Percentiles rank a stretch among this genome's conserved stretches.
phyloP scores from a whole-genome alignment of 306 rosid species.

The Cicer arietinum region DNA sequence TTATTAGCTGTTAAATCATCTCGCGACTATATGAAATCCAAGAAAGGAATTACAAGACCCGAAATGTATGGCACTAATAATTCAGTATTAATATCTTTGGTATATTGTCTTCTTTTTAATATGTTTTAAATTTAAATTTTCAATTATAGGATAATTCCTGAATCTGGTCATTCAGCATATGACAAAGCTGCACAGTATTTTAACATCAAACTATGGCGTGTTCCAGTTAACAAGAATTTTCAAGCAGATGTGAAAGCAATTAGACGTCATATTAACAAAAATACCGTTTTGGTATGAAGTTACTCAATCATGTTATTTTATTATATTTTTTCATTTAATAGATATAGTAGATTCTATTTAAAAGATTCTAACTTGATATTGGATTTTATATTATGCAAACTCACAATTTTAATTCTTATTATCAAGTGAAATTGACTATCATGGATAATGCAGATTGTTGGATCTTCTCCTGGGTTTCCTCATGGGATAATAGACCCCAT shows the following conservation, averaged over 20 bases:
- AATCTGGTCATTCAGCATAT: conserved; percentile 94
- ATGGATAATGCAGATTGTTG: conserved; percentile 76
- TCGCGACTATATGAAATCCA: conserved; percentile 90
- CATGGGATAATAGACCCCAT: conserved; percentile 97
- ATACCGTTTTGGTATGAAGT: conserved; percentile 77
- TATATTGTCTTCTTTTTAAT: conserved; percentile 35
- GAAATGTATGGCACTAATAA: conserved; percentile 71
- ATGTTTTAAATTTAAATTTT: conserved; percentile 25
- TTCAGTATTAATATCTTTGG: conserved; percentile 21
- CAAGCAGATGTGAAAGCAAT: conserved; percentile 81
- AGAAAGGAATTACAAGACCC: conserved; percentile 79
- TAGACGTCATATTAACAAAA: conserved; percentile 69
- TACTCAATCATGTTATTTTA: conserved; percentile 3
- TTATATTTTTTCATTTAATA: not conserved
- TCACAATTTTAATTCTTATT: conserved; percentile 40
- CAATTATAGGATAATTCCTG: conserved; percentile 81
- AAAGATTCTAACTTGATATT: conserved; percentile 21
- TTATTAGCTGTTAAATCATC: conserved; percentile 87
- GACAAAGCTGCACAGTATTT: conserved; percentile 99
- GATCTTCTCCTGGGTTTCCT: conserved; percentile 98
- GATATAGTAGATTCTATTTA: not conserved
- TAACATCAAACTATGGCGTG: conserved; percentile 91
- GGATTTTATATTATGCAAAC: conserved; percentile 33
- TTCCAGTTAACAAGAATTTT: conserved; percentile 74
- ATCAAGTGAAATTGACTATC: conserved; percentile 41